Evolutionary conservation across 1,284 basidiomycete species (phyloP), one percentile per base, ranked within the genome.

Genomic region (Wolfiporia cocos): DNA sequence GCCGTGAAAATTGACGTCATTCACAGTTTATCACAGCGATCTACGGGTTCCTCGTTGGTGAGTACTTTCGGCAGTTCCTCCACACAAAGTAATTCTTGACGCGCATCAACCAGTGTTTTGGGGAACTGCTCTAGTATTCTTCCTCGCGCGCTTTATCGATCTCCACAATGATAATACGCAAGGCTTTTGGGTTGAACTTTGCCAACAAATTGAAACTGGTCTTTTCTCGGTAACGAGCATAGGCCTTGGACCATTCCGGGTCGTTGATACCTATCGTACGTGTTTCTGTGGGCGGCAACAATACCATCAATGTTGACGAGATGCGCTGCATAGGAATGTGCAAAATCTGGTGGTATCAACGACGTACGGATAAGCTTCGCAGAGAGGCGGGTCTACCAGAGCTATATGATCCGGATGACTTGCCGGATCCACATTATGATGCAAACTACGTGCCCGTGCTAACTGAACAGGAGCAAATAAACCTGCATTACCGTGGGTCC

Each of bases 151-250:
- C 57, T 71, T 81, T 34, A 86, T 86, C 60, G 78, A 86, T 56
- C 59, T 84, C 5, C 80, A 85, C 55, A 80, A 86, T 49, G 55
- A 63, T 5, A 69, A 77, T 43, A 71, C 66, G 0, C 82, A 86
- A 63, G 76, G 74, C 5, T 82, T 79, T 47, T 87, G 83, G 83
- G 70, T 85, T 32, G 90, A 92, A 62, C 73, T 91, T 37, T 79
- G 76, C 29, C 82, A 78, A 19, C 89, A 93, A 61, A 71, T 92
- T 29, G 78, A 72, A 49, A 90, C 88, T 56, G 86, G 86, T 74
- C 66, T 92, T 15, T 92, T 92, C 56, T 90, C 88, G 0, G 68
- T 86, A 17, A 88, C 89, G n/a, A 79, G 81, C 39, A 71, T 81
- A 39, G 81, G 81, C 5, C 65, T 85, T 22, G 82, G 89, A 45